A percentile compares a stretch with the other conserved stretches of the same genome.
These are phyloP conservation scores for Leucosporidium scottii DNA, from an alignment of 768 basidiomycete genomes.

Conservation along the genomic window DNA sequence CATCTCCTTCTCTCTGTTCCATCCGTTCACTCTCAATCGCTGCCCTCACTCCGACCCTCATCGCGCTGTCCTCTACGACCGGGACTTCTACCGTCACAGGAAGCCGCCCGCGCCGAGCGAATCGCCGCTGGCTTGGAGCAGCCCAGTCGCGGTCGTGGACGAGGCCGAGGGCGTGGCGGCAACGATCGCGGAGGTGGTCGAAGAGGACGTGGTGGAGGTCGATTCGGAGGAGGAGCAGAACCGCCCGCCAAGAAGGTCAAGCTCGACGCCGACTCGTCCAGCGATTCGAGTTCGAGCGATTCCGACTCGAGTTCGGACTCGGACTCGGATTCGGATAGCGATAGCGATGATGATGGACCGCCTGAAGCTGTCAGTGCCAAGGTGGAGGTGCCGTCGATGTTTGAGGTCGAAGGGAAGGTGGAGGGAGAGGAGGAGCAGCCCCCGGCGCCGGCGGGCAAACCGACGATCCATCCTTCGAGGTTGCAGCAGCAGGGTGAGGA, in stretches of 20 bases:
- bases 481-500: background rate
- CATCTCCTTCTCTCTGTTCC: background rate
- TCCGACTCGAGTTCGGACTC: background rate
- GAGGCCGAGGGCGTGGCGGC: constrained; percentile 11
- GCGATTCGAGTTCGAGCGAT: background rate
- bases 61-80: too few species aligned
- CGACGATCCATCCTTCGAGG: background rate
- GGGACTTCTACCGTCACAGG: background rate
- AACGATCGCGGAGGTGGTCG: background rate
- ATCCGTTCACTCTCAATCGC: too few species aligned
- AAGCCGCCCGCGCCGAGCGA: constrained; percentile 14
- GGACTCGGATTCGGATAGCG: constrained; percentile 1
- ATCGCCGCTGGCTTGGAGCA: constrained; percentile 26
- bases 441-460: background rate
- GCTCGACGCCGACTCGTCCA: background rate
- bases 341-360: constrained; percentile 10
- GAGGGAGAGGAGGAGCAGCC: background rate
- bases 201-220: background rate
- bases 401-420: background rate
- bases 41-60: too few species aligned
- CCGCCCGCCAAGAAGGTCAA: background rate
- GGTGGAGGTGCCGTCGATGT: background rate
- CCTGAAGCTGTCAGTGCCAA: constrained; percentile 10
- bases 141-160: constrained; percentile 9
- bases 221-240: background rate